Base-by-base conservation (phyloP, 179 eudicot species). In the Sideroxylon spinosum region DNA sequence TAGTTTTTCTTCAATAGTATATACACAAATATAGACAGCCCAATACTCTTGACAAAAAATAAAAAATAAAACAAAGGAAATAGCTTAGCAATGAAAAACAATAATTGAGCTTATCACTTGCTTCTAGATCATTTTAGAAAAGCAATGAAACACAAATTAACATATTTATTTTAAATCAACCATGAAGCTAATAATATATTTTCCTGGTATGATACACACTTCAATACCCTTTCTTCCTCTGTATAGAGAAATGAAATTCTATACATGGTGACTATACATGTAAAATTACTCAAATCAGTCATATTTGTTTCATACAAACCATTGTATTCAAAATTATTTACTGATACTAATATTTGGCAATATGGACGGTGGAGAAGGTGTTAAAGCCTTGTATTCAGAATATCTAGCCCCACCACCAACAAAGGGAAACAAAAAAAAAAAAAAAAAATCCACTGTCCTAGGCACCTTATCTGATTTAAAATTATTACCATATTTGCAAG, bases 401-500 rank as follows among this genome's bases (percentile, higher is more conserved):
- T 26, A 28, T 69, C 22, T 25, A 71, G 46, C 50, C 28, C 9
- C 1, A 17, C 49, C 50, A 56, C 50, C 11, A 17, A 9, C 49
- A 69, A 49, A 49, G 57, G 13, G 62, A 1, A 5, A 57, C 1
- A 57, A 19, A 59, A 19, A 59, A 16, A n/a, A 19, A 59, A 6
- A n/a, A 6, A 48, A 48, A 48, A 48, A 48, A 48, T 4, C 52
- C 52, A 48, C 4, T n/a, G 20, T 59, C 32, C 60, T 55, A 6
- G 63, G 16, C 32, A 32, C 28, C 1, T 29, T n/a, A 14, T 63
- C 6, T 25, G 19, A 46, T 22, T 44, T 44, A 48, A 20, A n/a
- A 49, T 0, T 67, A 77, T 86, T 85, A 92, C 97, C 93, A 81
- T 44, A 73, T 91, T 74, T 67, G 88, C 92, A 60, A 92, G 86